Evolutionary conservation across 192 early-diverging fungal genomes (phyloP).

Genomic region (Backusella westeae): DNA sequence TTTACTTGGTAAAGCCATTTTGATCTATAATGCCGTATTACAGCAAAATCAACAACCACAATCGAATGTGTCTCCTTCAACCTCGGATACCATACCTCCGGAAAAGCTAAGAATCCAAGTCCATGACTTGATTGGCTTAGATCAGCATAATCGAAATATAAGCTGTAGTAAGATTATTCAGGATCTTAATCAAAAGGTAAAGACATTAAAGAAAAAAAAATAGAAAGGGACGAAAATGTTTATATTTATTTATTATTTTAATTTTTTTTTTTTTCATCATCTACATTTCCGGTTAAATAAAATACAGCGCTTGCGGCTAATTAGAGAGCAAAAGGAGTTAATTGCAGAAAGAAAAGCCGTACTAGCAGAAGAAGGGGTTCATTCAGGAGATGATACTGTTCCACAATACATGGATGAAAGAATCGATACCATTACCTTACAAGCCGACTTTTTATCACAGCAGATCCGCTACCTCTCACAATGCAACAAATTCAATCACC

Average conservation of each 20-base stretch:
- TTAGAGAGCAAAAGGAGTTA: constrained; percentile 19
- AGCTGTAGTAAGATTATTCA: not conserved
- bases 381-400: not conserved
- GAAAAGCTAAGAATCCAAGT: not conserved
- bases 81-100: not conserved
- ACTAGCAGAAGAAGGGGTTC: not conserved
- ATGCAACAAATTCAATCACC: not conserved
- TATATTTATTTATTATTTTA: not conserved
- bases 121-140: not conserved
- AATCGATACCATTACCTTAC: constrained; percentile 20
- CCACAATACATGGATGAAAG: constrained; percentile 35
- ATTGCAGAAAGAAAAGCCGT: constrained; percentile 19
- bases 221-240: not conserved
- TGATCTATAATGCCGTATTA: not conserved
- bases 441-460: constrained; percentile 12
- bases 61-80: not conserved
- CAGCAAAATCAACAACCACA: not conserved
- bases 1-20: not conserved
- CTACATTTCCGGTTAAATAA: not conserved
- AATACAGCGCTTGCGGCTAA: constrained; percentile 7
- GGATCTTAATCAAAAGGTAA: constrained; percentile 5
- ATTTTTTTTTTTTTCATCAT: not conserved
- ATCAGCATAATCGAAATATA: not conserved
- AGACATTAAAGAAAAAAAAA: not conserved
- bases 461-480: not conserved